phyloP scores from a whole-genome alignment of 345 rosid species.

The Corymbia maculata region DNA sequence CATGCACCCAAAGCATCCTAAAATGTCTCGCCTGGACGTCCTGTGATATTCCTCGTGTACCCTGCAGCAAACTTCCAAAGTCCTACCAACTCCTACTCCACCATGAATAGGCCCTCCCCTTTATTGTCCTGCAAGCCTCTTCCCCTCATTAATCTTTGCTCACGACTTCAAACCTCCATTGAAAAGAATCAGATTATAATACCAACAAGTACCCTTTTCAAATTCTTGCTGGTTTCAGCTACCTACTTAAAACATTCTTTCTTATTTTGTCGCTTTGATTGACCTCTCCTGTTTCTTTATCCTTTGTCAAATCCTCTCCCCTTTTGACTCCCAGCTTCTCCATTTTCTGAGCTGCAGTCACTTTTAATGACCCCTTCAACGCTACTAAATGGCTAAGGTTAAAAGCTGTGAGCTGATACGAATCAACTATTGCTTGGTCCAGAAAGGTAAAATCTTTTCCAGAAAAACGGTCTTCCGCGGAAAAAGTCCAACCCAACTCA shows the following conservation, averaged over 20 bases:
- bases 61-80: background rate
- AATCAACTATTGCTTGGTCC: background rate
- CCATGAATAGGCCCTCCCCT: background rate
- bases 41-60: background rate
- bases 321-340: background rate
- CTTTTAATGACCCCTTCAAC: background rate
- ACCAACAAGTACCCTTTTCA: background rate
- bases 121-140: background rate
- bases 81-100: background rate
- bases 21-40: background rate
- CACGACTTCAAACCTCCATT: background rate
- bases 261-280: background rate
- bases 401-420: background rate
- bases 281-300: background rate
- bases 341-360: background rate
- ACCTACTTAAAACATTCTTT: background rate
- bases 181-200: background rate
- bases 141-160: background rate
- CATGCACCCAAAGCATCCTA: background rate
- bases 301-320: background rate
- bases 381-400: background rate
- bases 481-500: background rate
- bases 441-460: background rate
- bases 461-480: background rate
- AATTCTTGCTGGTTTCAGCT: background rate